A percentile compares a stretch with the other conserved stretches of the same genome.
Evolutionary conservation across 1,284 basidiomycete genomes (phyloP).

Genomic region (Tilletiopsis washingtonensis): DNA sequence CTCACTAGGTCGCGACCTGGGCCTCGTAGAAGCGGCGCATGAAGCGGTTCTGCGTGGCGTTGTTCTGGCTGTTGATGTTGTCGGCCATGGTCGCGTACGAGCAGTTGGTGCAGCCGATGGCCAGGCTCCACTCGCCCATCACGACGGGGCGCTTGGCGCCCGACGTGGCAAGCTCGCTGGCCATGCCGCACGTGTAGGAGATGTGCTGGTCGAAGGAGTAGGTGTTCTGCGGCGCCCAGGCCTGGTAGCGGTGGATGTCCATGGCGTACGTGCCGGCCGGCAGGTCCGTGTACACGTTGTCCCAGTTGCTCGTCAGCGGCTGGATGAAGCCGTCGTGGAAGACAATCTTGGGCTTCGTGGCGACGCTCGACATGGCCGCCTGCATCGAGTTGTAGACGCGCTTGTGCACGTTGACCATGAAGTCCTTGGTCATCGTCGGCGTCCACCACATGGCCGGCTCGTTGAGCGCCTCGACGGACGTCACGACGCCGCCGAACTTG

Average conservation of each 20-base stretch:
- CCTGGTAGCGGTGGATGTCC: slow-evolving; percentile 14
- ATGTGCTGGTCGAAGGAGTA: slow-evolving; percentile 6
- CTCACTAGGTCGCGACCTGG: slow-evolving; percentile 11
- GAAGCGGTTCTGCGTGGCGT: slow-evolving; percentile 6
- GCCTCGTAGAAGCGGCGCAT: slow-evolving; percentile 13
- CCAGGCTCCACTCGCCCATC: slow-evolving; percentile 9
- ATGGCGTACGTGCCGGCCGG: background rate
- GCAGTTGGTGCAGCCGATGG: slow-evolving; percentile 4
- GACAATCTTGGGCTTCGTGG: slow-evolving; percentile 40
- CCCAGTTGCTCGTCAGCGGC: slow-evolving; percentile 8
- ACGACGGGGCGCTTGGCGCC: slow-evolving; percentile 1
- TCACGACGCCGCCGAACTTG: slow-evolving; percentile 15
- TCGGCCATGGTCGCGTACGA: slow-evolving; percentile 5
- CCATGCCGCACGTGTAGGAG: background rate
- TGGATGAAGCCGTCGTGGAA: slow-evolving; percentile 47
- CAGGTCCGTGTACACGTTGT: background rate
- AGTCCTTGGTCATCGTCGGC: slow-evolving; percentile 23
- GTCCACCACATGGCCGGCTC: slow-evolving; percentile 4
- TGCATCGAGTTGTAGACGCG: slow-evolving; percentile 32
- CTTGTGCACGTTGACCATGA: slow-evolving; percentile 35
- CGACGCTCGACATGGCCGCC: slow-evolving; percentile 5
- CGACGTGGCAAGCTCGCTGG: background rate
- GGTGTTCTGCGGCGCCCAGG: background rate
- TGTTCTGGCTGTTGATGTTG: slow-evolving; percentile 5
- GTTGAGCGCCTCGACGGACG: slow-evolving; percentile 9